These are phyloP conservation scores for Microbotryum lychnidis-dioicae DNA, from an alignment of 1,284 basidiomycete genomes.

Conservation along the genomic window DNA sequence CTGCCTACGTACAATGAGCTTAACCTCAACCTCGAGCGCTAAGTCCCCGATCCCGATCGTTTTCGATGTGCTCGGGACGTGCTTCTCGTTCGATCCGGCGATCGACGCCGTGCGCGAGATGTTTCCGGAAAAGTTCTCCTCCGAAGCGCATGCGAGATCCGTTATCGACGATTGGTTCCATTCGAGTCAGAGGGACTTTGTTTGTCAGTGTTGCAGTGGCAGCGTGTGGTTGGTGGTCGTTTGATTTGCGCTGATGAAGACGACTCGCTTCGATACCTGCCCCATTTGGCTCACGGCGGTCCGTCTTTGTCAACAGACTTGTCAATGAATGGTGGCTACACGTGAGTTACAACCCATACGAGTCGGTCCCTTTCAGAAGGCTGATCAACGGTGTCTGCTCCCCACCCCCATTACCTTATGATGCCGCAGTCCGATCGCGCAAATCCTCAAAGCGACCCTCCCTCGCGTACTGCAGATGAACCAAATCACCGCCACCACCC, in stretches of 20 bases:
- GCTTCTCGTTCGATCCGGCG: slow-evolving; percentile 13
- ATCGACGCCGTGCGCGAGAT: not conserved
- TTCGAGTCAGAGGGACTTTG: slow-evolving; percentile 21
- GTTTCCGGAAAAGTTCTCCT: too few relatives aligned
- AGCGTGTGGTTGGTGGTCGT: too few relatives aligned
- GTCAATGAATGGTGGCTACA: slow-evolving; percentile 22
- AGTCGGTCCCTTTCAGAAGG: not conserved
- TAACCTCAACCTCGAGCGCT: too few relatives aligned
- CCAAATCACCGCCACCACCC: not conserved
- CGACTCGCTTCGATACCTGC: not conserved
- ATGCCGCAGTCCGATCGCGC: slow-evolving; percentile 17
- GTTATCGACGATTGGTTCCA: slow-evolving; percentile 28
- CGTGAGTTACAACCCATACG: not conserved
- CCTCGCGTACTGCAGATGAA: slow-evolving; percentile 16
- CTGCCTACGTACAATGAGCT: too few relatives aligned
- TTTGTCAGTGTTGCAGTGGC: slow-evolving; percentile 3
- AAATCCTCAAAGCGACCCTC: slow-evolving; percentile 14
- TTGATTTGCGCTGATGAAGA: not conserved
- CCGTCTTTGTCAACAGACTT: slow-evolving; percentile 6
- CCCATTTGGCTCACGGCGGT: not conserved
- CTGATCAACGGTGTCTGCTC: not conserved
- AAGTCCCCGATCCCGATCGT: slow-evolving; percentile 4
- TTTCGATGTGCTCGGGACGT: slow-evolving; percentile 26
- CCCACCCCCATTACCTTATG: not conserved
- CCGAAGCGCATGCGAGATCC: not conserved